Evolutionary conservation across 306 rosid species (phyloP).

Genomic region (Fragaria iinumae): DNA sequence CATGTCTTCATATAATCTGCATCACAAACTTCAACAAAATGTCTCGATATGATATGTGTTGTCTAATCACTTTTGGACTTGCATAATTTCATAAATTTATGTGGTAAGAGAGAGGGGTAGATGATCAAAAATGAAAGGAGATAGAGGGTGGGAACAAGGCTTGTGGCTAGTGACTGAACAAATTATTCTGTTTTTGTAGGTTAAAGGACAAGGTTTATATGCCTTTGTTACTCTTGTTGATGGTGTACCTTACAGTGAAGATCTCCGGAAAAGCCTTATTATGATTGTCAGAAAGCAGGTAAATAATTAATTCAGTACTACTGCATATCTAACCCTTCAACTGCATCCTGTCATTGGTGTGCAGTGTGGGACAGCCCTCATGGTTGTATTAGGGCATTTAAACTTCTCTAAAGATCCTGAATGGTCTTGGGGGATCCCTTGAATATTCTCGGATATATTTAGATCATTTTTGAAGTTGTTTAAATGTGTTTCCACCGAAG

Average conservation of each 20-base stretch:
- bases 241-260: slow-evolving; percentile 86
- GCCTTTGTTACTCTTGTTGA: slow-evolving; percentile 91
- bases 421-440: neutral
- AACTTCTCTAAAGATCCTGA: neutral
- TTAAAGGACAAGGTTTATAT: slow-evolving; percentile 93
- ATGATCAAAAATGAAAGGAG: neutral
- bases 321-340: neutral
- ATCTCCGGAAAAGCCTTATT: slow-evolving; percentile 76
- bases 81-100: neutral
- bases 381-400: neutral
- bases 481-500: too few species aligned
- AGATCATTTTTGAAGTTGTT: neutral
- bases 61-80: neutral
- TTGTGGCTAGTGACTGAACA: slow-evolving; percentile 24
- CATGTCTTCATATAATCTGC: slow-evolving; percentile 1
- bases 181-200: slow-evolving; percentile 45
- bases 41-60: neutral
- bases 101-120: neutral
- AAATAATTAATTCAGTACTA: slow-evolving; percentile 12
- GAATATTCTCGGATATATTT: neutral
- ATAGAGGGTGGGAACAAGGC: slow-evolving; percentile 13
- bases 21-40: neutral
- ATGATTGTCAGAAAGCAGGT: slow-evolving; percentile 86
- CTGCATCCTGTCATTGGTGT: neutral
- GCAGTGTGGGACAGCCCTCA: neutral